Evolutionary conservation across 2,329 filamentous ascomycete species (phyloP).

Genomic region (Sarocladiaceae sp.): DNA sequence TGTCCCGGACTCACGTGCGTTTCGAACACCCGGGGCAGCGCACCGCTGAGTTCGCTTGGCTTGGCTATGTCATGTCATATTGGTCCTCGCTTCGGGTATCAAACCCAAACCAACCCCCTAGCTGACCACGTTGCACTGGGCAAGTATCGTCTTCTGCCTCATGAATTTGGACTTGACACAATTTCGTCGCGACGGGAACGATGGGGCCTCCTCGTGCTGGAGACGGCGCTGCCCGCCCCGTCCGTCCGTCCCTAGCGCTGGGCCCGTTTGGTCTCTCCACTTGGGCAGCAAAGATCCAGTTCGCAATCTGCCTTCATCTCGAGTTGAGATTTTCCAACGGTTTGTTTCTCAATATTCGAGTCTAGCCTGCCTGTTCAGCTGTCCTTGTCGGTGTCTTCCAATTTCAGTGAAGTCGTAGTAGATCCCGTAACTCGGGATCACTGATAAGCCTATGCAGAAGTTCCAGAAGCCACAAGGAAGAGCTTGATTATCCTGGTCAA

Average conservation of each 20-base stretch:
- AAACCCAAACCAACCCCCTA: background rate
- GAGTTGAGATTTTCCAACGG: no score
- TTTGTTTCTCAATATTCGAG: no score
- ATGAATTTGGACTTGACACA: background rate
- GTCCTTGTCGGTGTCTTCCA: no score
- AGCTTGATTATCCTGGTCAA: no score
- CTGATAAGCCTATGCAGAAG: no score
- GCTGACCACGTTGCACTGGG: background rate
- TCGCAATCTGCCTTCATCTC: background rate
- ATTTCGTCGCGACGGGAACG: slow-evolving; percentile 1
- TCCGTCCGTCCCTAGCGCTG: background rate
- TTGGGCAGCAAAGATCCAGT: background rate
- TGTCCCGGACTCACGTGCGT: background rate
- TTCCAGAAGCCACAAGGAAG: no score
- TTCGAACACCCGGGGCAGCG: background rate
- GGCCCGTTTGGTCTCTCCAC: background rate
- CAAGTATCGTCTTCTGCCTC: background rate
- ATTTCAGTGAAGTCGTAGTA: no score
- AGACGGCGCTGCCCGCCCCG: background rate
- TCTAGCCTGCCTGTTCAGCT: no score
- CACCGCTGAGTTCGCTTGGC: no score
- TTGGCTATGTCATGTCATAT: background rate
- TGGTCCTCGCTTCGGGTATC: background rate
- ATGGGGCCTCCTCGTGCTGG: background rate
- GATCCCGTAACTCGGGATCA: no score